These are phyloP conservation scores for Neckera pumila DNA, from an alignment of 225 moss, liverwort and hornwort species.

Conservation along the genomic window DNA sequence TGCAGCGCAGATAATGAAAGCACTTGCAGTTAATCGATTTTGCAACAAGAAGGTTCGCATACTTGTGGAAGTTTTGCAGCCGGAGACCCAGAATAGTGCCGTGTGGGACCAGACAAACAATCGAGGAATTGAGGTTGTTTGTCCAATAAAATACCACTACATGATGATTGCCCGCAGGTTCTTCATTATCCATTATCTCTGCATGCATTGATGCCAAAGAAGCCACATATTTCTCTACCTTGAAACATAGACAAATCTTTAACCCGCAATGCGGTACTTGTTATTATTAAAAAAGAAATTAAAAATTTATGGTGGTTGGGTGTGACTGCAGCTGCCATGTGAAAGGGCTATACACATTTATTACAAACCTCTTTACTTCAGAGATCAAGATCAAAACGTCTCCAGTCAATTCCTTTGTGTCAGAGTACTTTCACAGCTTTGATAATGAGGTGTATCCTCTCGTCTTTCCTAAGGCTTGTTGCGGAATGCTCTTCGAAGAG, in stretches of 20 bases:
- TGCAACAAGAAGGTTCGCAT: conserved; percentile 57
- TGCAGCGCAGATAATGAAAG: conserved; percentile 82
- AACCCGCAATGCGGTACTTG: neutral
- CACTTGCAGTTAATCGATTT: conserved; percentile 78
- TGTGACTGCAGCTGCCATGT: conserved; percentile 64
- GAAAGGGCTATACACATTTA: conserved; percentile 79
- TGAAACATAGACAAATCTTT: neutral
- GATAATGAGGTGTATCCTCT: conserved; percentile 94
- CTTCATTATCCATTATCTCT: neutral
- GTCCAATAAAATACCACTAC: conserved; percentile 70
- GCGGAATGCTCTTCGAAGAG: conserved; percentile 61
- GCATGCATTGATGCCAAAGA: neutral
- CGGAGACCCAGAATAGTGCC: conserved; percentile 57
- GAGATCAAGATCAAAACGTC: conserved; percentile 61
- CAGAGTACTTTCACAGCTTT: conserved; percentile 87
- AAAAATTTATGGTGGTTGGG: neutral
- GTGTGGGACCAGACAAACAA: conserved; percentile 68
- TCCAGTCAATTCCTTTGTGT: conserved; percentile 45
- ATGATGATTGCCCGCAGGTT: conserved; percentile 90
- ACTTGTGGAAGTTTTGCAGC: conserved; percentile 81
- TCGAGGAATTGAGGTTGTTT: conserved; percentile 69
- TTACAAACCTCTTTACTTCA: conserved; percentile 88
- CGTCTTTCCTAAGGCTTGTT: conserved; percentile 58
- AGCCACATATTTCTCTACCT: neutral
- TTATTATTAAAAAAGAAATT: neutral